Conservation (phyloP, 2,329 filamentous ascomycete genomes). For the Lithohypha guttulata region DNA sequence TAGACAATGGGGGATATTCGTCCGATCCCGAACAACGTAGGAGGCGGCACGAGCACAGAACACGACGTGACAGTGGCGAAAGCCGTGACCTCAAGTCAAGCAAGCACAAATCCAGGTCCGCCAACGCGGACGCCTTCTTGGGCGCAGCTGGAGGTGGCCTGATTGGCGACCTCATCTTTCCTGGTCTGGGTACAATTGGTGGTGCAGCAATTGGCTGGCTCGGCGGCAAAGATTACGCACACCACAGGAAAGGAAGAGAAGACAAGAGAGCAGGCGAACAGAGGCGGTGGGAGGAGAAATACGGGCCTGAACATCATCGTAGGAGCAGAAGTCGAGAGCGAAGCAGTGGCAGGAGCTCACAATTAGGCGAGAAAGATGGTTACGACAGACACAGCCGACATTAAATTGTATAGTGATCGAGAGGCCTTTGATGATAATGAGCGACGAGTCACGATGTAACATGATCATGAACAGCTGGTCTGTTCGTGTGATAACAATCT, state of each 20-base stretch:
- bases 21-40: conserved; percentile 21
- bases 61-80: not conserved
- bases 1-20: conserved; percentile 14
- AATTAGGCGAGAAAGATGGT: not conserved
- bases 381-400: no score
- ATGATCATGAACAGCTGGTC: no score
- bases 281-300: conserved; percentile 19
- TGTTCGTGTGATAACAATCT: no score
- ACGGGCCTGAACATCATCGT: conserved; percentile 9
- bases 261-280: conserved; percentile 18
- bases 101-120: conserved; percentile 16
- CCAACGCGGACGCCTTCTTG: conserved; percentile 19
- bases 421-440: no score
- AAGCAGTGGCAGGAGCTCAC: not conserved
- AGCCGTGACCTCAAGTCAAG: conserved; percentile 10
- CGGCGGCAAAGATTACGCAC: conserved; percentile 22
- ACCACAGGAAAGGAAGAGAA: conserved; percentile 20
- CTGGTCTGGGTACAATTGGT: conserved; percentile 21
- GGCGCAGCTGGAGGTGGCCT: conserved; percentile 22
- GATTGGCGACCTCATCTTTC: conserved; percentile 22
- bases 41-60: conserved; percentile 14
- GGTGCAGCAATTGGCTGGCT: conserved; percentile 21
- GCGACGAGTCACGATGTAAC: no score
- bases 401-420: no score
- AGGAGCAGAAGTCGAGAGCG: conserved; percentile 14